Percentiles rank a stretch among this genome's conserved stretches.
Evolutionary conservation across 306 rosid species (phyloP).

Genomic region (Cicer cuneatum): DNA sequence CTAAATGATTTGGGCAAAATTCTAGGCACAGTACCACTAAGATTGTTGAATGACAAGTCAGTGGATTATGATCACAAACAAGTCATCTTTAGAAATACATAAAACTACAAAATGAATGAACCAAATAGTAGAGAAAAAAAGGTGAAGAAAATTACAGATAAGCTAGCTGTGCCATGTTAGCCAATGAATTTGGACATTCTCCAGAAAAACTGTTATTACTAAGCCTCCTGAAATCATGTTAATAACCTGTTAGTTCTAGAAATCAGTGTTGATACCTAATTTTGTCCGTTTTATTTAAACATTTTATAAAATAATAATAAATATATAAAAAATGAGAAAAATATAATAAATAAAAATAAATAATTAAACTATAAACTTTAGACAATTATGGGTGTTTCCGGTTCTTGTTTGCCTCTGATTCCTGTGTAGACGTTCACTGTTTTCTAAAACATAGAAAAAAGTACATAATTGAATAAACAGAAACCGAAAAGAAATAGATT

Average conservation of each 20-base stretch:
- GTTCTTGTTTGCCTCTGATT: no score
- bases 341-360: no score
- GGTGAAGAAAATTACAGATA: slow-evolving; percentile 71
- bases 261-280: no score
- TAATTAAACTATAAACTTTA: no score
- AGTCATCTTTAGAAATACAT: background rate
- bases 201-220: slow-evolving; percentile 86
- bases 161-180: slow-evolving; percentile 83
- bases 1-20: slow-evolving; percentile 89
- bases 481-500: no score
- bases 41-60: slow-evolving; percentile 85
- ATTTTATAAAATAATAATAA: no score
- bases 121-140: slow-evolving; percentile 4
- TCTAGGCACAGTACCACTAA: slow-evolving; percentile 79
- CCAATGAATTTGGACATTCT: slow-evolving; percentile 70
- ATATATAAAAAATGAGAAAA: no score
- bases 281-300: no score
- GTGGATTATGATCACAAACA: slow-evolving; percentile 54
- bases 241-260: slow-evolving; percentile 41
- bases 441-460: no score
- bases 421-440: no score
- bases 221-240: slow-evolving; percentile 74
- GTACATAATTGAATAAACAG: no score
- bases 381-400: no score
- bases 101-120: slow-evolving; percentile 16